Base-by-base conservation (phyloP, 2,329 filamentous ascomycete genomes). In the Talaromyces sp. region DNA sequence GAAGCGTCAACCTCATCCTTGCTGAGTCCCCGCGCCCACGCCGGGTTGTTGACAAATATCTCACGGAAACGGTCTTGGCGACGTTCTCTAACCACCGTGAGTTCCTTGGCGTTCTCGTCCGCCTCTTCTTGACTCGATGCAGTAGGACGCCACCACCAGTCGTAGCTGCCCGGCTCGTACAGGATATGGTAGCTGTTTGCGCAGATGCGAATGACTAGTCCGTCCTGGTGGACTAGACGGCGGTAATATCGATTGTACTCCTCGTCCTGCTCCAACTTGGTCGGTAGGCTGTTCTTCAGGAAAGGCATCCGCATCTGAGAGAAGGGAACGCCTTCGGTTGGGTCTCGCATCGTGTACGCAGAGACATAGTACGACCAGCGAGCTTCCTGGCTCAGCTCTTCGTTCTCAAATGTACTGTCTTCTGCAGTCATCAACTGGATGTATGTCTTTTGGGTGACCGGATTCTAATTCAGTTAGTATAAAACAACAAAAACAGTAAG, bases 291-390 rank as follows among this genome's bases (percentile, higher is more conserved):
- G 62, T 90, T 88, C 57, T 86, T 84, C 16, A 94, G 81, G 62
- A 92, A 86, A 4, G 87, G 83, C 76, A 87, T 89, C 64, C 84
- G 85, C 69, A 92, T 82, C 55, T 84, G 85, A 5, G 83, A 82
- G 56, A 87, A 82, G 6, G 83, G 79, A 2, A 95, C 83, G 14
- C 90, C 90, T 75, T 95, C 91, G 0, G 95, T 99, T 1, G 91
- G 90, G 70, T 96, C 92, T 28, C 93, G 85, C 65, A 92, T 91
- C 67, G 92, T 90, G 75, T 90, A 98, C 0, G 93, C 92, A 18
- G 94, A 93, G 61, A 96, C 91, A 73, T 99, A 99, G 78, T 96
- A 96, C 69, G 94, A 91, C 95, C 95, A 99, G 44, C 87, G 80
- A 65, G 83, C 82, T 66, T 87, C 83, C 4, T 80, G 76, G 58